Conservation (phyloP, 371 early-diverging fungal genomes). For the Apophysomyces ossiformis region DNA sequence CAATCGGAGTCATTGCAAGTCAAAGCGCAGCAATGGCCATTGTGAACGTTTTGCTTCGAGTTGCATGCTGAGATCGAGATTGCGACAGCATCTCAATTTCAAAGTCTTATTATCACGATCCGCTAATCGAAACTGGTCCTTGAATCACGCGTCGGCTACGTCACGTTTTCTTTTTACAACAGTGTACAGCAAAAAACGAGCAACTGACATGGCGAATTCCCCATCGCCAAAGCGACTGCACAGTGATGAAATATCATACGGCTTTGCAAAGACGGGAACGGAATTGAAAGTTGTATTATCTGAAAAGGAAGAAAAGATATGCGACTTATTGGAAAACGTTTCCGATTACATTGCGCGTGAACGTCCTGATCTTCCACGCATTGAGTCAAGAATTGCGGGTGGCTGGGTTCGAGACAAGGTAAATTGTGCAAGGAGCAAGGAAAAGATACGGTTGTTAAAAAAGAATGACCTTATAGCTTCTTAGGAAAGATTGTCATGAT, state of each 20-base stretch:
- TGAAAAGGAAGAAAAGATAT: slow-evolving; percentile 63
- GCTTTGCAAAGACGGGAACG: slow-evolving; percentile 39
- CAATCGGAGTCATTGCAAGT: too few species aligned
- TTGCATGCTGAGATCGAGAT: neutral
- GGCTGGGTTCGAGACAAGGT: slow-evolving; percentile 99
- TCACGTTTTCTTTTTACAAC: neutral
- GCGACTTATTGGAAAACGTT: slow-evolving; percentile 63
- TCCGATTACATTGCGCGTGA: slow-evolving; percentile 54
- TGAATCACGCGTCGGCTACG: neutral
- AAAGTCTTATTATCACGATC: neutral
- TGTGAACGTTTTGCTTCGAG: too few species aligned
- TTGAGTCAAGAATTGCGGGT: slow-evolving; percentile 93
- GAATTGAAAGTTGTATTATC: slow-evolving; percentile 53
- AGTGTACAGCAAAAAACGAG: slow-evolving; percentile 1
- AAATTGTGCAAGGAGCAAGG: slow-evolving; percentile 3
- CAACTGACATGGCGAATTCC: slow-evolving; percentile 1
- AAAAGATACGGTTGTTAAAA: neutral
- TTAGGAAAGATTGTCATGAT: slow-evolving; percentile 91
- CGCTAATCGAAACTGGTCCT: neutral
- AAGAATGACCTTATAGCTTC: slow-evolving; percentile 58
- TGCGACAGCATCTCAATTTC: neutral
- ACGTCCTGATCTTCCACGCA: slow-evolving; percentile 55
- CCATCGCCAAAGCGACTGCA: slow-evolving; percentile 6
- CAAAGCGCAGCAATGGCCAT: too few species aligned
- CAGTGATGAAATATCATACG: slow-evolving; percentile 26